A percentile compares a stretch with the other conserved stretches of the same genome.
Evolutionary conservation across 1,284 basidiomycete species (phyloP).

Genomic region (Boletus semigastroideus): DNA sequence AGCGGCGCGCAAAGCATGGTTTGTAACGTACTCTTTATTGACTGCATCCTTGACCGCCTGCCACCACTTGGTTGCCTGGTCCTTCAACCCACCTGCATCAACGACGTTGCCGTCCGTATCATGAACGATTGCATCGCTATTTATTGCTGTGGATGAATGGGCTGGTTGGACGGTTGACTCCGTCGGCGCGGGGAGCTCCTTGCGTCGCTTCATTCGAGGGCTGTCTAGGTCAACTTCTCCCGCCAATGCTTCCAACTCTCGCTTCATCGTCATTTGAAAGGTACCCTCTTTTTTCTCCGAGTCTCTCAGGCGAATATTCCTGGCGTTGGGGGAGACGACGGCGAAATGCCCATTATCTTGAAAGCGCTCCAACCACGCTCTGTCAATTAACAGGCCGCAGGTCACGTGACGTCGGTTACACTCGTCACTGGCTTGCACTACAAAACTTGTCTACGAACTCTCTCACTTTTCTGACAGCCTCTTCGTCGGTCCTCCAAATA

Average conservation of each 20-base stretch:
- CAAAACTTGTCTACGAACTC: slow-evolving; percentile 40
- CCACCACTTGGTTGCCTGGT: slow-evolving; percentile 55
- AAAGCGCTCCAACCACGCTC: slow-evolving; percentile 25
- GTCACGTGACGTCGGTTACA: slow-evolving; percentile 27
- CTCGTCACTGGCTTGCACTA: not conserved
- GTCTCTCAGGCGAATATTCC: slow-evolving; percentile 29
- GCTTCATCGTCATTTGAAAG: slow-evolving; percentile 56
- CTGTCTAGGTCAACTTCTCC: slow-evolving; percentile 52
- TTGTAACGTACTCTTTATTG: slow-evolving; percentile 76
- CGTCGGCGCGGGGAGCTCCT: slow-evolving; percentile 45
- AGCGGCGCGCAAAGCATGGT: slow-evolving; percentile 33
- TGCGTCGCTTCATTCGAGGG: slow-evolving; percentile 69
- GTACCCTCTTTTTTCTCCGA: slow-evolving; percentile 11
- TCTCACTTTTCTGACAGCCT: slow-evolving; percentile 53
- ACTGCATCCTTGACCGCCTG: slow-evolving; percentile 74
- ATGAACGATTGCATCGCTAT: slow-evolving; percentile 26
- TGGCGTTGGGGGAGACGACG: slow-evolving; percentile 28
- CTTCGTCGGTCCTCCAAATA: slow-evolving; percentile 60
- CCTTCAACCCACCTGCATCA: slow-evolving; percentile 34
- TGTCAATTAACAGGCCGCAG: slow-evolving; percentile 13
- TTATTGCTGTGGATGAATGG: slow-evolving; percentile 21
- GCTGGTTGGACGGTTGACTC: slow-evolving; percentile 11
- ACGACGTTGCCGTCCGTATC: slow-evolving; percentile 24
- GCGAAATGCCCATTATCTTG: slow-evolving; percentile 36
- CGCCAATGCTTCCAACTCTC: slow-evolving; percentile 56